phyloP scores from a whole-genome alignment of 2,329 filamentous ascomycete species.

The Aspergillus luchuensis region DNA sequence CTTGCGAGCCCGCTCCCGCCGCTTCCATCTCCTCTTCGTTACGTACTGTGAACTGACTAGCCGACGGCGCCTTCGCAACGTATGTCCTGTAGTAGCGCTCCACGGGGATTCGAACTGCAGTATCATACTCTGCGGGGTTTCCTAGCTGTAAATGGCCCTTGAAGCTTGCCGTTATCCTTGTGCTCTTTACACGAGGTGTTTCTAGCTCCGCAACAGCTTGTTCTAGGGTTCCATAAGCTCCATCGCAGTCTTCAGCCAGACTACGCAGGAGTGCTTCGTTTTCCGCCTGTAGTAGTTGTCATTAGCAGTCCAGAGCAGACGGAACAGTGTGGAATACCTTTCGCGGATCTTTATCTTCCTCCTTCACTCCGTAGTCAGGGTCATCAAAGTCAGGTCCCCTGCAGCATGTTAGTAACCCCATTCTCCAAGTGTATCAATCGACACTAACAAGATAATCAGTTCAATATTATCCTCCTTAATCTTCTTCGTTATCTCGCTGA shows the following conservation, averaged over 20 bases:
- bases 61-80: conserved; percentile 70
- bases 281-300: conserved; percentile 48
- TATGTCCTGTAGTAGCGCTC: conserved; percentile 90
- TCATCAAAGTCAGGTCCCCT: conserved; percentile 95
- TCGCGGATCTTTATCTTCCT: conserved; percentile 73
- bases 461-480: conserved; percentile 77
- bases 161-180: conserved; percentile 76
- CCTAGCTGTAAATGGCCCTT: conserved; percentile 80
- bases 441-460: conserved; percentile 71
- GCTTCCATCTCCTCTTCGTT: conserved; percentile 52
- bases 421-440: neutral
- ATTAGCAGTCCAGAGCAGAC: neutral
- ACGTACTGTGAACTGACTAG: conserved; percentile 71
- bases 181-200: conserved; percentile 72
- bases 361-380: conserved; percentile 83
- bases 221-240: conserved; percentile 78
- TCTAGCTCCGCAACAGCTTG: conserved; percentile 81
- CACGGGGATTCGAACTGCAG: conserved; percentile 78
- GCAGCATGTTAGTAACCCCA: conserved; percentile 27
- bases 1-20: conserved; percentile 42
- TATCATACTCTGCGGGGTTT: conserved; percentile 70
- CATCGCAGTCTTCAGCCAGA: conserved; percentile 69
- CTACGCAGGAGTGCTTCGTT: conserved; percentile 71
- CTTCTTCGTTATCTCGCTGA: conserved; percentile 70
- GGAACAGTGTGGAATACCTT: conserved; percentile 58